Conservation (phyloP, 441 rosid genomes). For the Iberis amara region DNA sequence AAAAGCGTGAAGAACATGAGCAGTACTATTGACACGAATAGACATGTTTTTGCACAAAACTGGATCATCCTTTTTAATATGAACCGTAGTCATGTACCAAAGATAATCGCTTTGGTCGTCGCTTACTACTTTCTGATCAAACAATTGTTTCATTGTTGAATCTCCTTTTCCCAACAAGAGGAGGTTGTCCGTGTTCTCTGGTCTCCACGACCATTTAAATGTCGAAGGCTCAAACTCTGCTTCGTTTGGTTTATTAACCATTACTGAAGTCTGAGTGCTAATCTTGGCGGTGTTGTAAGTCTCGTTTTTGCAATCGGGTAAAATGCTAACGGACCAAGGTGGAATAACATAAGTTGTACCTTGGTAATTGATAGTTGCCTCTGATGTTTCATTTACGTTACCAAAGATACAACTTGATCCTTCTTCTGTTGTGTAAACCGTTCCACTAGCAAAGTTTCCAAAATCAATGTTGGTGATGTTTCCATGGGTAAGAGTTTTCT, state of each 20-base stretch:
- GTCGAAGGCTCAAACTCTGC: constrained; percentile 36
- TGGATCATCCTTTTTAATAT: constrained; percentile 33
- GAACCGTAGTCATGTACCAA: constrained; percentile 67
- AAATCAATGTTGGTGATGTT: constrained; percentile 29
- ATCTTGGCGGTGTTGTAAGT: constrained; percentile 57
- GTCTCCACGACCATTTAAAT: constrained; percentile 68
- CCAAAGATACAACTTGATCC: constrained; percentile 51
- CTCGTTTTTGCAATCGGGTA: constrained; percentile 45
- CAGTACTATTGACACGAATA: constrained; percentile 41
- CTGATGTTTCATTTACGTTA: constrained; percentile 36
- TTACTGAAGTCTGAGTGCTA: constrained; percentile 46
- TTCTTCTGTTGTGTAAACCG: constrained; percentile 35
- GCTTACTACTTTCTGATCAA: constrained; percentile 55
- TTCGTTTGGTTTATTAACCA: constrained; percentile 42
- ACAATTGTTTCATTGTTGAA: constrained; percentile 25
- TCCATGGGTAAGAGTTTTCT: constrained; percentile 46
- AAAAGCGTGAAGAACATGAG: constrained; percentile 57
- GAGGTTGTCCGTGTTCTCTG: constrained; percentile 34
- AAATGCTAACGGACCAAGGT: constrained; percentile 59
- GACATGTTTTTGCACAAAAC: constrained; percentile 42
- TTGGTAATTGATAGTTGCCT: constrained; percentile 32
- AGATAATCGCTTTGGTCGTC: constrained; percentile 59
- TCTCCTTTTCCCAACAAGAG: constrained; percentile 39
- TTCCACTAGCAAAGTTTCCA: constrained; percentile 36
- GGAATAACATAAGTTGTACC: constrained; percentile 37